A percentile compares a stretch with the other conserved stretches of the same genome.
Evolutionary conservation across 495 filamentous ascomycete genomes (phyloP).

Genomic region (Friedmanniomyces simplex): DNA sequence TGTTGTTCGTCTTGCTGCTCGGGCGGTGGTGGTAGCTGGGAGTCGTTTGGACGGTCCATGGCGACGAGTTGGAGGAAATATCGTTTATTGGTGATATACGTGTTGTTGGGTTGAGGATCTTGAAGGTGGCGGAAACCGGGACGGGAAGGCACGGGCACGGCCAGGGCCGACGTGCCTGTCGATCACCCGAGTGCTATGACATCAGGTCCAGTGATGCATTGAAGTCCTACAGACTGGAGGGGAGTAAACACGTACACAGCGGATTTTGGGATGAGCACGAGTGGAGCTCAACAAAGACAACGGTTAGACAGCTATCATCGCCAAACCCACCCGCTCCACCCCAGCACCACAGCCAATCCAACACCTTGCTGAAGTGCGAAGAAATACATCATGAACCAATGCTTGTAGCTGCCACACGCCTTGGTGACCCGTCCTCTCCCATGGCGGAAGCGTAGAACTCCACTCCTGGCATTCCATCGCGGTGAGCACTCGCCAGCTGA

Average conservation of each 20-base stretch:
- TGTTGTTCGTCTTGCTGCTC: background rate
- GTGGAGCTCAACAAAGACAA: background rate
- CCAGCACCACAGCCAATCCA: background rate
- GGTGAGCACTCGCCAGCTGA: background rate
- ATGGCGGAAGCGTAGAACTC: too few relatives aligned
- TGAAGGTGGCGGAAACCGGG: background rate
- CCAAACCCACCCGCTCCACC: background rate
- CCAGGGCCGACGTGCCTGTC: background rate
- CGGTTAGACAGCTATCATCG: background rate
- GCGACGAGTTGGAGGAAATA: background rate
- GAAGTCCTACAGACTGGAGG: too few relatives aligned
- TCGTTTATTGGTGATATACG: background rate
- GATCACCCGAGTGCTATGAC: background rate
- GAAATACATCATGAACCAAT: background rate
- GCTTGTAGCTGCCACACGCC: too few relatives aligned
- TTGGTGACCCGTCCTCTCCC: too few relatives aligned
- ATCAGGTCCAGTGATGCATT: too few relatives aligned
- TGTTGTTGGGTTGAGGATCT: background rate
- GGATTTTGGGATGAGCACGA: too few relatives aligned
- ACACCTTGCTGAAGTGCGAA: background rate
- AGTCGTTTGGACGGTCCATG: conserved; percentile 17
- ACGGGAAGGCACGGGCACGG: background rate
- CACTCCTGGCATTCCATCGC: too few relatives aligned
- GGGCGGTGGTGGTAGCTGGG: conserved; percentile 6
- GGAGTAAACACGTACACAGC: too few relatives aligned